Evolutionary conservation across 2,329 filamentous ascomycete genomes (phyloP), one percentile per base, ranked within the genome.

Genomic region (Fusarium heterosporum): DNA sequence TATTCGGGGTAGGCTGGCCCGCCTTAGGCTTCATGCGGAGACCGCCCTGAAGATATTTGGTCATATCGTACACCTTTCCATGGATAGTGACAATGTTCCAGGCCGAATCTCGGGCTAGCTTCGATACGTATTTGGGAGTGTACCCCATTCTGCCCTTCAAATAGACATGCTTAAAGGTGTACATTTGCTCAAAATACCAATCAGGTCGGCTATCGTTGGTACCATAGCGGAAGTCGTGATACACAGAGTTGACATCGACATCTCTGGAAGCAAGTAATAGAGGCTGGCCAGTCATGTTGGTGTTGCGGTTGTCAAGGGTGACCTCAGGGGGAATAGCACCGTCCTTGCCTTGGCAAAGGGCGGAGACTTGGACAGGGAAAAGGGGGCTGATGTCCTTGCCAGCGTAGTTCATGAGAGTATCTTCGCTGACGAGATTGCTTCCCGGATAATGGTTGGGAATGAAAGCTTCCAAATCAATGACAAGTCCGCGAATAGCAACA

Each of bases 341-440:
- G 67, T 89, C 84, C 30, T 86, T 87, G 59, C 95, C 96, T 61
- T 91, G 87, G 78, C 96, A 99, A 36, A 99, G 85, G 41, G 95
- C 93, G 6, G 91, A 96, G 16, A 99, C 95, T 77, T 99, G 96
- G 1, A 99, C 85, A 0, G 96, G 96, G 81, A 99, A 99, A 12
- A 99, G 84, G 38, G 86, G 83, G 22, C 92, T 96, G n/a, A 94
- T 90, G 74, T 99, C 96, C 41, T 88, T 81, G 52, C 96, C 96
- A 46, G 91, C 94, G 72, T 98, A 99, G 71, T 91, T 90, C 66
- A 90, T 82, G 45, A 98, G 79, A 9, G 84, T 80, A 65, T 88
- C 88, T 32, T 66, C 69, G 4, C 47, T 48, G 87, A 84, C 63
- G 87, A 88, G 46, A 17, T 88, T 78, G 40, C 82, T 82, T 16